phyloP scores from a whole-genome alignment of 176 grass and related monocot genomes.

The Aegilops sharonensis region DNA sequence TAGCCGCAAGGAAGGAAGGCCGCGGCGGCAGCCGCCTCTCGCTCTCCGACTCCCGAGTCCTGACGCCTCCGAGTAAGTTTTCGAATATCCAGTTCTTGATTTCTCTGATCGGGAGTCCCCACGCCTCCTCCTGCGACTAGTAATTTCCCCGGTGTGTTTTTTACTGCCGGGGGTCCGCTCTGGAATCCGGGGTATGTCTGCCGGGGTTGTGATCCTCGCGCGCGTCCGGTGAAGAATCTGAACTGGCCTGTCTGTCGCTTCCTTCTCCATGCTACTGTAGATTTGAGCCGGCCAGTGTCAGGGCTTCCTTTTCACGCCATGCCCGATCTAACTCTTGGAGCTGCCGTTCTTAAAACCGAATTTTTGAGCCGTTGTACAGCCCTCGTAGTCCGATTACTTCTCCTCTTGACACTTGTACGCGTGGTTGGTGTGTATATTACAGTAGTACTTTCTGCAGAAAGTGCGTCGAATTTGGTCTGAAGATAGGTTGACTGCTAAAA shows the following conservation, averaged over 20 bases:
- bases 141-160: background rate
- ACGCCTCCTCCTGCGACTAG: too few relatives aligned
- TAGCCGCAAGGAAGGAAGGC: too few relatives aligned
- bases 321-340: background rate
- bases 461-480: background rate
- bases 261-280: background rate
- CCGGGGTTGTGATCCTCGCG: background rate
- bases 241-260: too few relatives aligned
- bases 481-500: background rate
- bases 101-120: background rate
- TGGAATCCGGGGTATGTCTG: too few relatives aligned
- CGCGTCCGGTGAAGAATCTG: background rate
- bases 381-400: background rate
- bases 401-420: background rate
- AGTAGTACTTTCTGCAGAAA: background rate
- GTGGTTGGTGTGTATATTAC: background rate
- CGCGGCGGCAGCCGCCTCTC: too few relatives aligned
- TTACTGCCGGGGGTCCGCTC: too few relatives aligned
- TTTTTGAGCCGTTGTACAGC: background rate
- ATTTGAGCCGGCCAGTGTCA: background rate
- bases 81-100: background rate
- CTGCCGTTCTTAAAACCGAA: background rate
- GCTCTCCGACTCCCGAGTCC: background rate
- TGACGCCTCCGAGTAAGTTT: constrained; percentile 25
- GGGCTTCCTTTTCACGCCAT: background rate